Evolutionary conservation across 2,329 filamentous ascomycete genomes (phyloP), one percentile per base, ranked within the genome.

Genomic region (Botrytis porri): DNA sequence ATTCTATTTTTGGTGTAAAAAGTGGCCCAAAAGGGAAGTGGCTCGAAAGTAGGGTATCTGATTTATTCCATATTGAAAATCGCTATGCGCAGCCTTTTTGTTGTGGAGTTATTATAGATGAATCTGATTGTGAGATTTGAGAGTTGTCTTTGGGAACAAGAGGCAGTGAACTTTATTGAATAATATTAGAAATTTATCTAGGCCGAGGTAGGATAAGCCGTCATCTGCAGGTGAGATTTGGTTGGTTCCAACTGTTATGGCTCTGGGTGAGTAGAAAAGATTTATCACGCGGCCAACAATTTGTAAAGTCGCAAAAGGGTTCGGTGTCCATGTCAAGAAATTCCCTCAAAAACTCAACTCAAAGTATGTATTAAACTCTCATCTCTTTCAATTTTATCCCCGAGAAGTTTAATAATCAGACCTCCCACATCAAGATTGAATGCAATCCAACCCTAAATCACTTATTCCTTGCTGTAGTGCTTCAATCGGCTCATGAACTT

Each of bases 351-450:
- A 62, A n/a, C 1, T 39, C 22, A 1, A 22, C 45, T 25, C 9
- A 5, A 48, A 25, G 45, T 3, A 25, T 10, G 54, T 45, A 80
- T 67, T 18, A 79, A 74, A 73, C 80, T 61, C 72, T 81, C 80
- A 39, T 76, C 80, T 62, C 37, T 41, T 5, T n/a, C 7, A 9
- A 45, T 7, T 16, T 43, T 60, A 14, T 69, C 51, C n/a, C 43
- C 51, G 43, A 60, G 48, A 25, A 10, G 2, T 39, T 35, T 39
- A 9, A 66, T 25, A 14, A 35, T 51, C 10, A 48, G 16, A 51
- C 18, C 63, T 8, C 63, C 32, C 22, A 66, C 18, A 7, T 37
- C 41, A 37, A 37, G 12, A 3, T 62, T 62, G 9, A 48, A 65
- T 45, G 16, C 18, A 20, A 51, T 48, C 41, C 43, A 37, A 14